Conservation (phyloP, 2,329 filamentous ascomycete genomes). For the Diaporthe humulicola region DNA sequence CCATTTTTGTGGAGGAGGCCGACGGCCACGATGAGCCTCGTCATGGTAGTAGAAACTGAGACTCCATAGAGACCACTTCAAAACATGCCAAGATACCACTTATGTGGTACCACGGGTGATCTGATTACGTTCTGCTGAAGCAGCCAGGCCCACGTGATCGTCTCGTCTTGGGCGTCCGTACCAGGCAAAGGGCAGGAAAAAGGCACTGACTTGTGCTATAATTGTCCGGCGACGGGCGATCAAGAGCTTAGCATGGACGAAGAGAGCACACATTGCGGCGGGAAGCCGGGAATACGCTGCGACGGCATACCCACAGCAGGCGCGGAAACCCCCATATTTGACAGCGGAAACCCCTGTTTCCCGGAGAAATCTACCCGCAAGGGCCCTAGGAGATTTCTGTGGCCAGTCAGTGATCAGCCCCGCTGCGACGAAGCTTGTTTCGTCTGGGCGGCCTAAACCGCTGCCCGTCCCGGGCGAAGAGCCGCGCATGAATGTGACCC, state of each 20-base stretch:
- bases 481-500: conserved; percentile 6
- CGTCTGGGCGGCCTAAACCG: conserved; percentile 32
- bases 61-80: conserved; percentile 22
- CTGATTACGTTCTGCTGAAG: conserved; percentile 13
- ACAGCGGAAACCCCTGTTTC: conserved; percentile 30
- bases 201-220: conserved; percentile 15
- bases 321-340: conserved; percentile 16
- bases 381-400: conserved; percentile 18
- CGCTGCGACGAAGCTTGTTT: conserved; percentile 39
- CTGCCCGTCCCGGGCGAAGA: conserved; percentile 10
- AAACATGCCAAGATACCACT: conserved; percentile 32
- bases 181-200: background rate
- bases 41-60: conserved; percentile 29
- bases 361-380: conserved; percentile 29
- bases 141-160: conserved; percentile 26
- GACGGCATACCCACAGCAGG: background rate
- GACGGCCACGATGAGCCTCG: conserved; percentile 14
- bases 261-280: background rate
- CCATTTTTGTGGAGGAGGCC: background rate
- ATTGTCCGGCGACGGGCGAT: conserved; percentile 20
- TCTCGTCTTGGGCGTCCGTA: background rate
- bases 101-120: conserved; percentile 14
- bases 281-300: conserved; percentile 10
- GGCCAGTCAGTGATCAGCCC: conserved; percentile 19
- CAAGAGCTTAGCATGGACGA: conserved; percentile 25